Conservation (phyloP, 768 basidiomycete genomes). For the Mycena belliarum region DNA sequence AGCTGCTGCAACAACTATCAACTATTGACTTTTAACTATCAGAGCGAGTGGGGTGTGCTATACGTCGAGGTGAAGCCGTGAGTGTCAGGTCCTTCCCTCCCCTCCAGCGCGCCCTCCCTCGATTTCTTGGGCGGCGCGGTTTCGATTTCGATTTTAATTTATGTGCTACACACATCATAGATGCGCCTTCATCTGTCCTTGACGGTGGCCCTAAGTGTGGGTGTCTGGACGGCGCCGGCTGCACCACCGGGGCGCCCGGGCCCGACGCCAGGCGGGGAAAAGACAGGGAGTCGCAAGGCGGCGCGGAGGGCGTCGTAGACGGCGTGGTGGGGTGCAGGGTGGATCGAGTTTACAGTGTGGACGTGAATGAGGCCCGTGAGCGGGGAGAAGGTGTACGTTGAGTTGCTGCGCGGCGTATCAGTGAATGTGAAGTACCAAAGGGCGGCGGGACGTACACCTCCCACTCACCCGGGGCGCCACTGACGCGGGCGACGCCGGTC, state of each 20-base stretch:
- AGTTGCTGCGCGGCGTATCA: slow-evolving; percentile 46
- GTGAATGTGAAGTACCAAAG: neutral
- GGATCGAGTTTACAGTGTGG: slow-evolving; percentile 75
- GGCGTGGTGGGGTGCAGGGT: slow-evolving; percentile 72
- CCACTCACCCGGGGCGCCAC: slow-evolving; percentile 66
- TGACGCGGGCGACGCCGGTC: slow-evolving; percentile 61
- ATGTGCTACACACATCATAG: no score
- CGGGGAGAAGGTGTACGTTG: slow-evolving; percentile 75
- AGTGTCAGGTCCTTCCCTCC: no score
- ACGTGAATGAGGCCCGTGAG: slow-evolving; percentile 59
- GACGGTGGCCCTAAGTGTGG: no score
- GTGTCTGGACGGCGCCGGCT: neutral
- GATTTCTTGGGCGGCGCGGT: no score
- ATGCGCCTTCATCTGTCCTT: no score
- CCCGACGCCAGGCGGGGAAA: slow-evolving; percentile 3
- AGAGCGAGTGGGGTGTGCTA: no score
- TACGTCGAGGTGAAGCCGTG: no score
- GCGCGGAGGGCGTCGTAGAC: slow-evolving; percentile 63
- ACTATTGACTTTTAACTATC: no score
- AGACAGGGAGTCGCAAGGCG: slow-evolving; percentile 25
- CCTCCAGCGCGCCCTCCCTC: no score
- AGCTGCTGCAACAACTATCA: no score
- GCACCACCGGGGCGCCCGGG: neutral
- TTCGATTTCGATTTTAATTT: no score
- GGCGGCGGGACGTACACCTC: slow-evolving; percentile 55